phyloP scores from a whole-genome alignment of 768 basidiomycete species.

The Asterophora lycoperdoides region DNA sequence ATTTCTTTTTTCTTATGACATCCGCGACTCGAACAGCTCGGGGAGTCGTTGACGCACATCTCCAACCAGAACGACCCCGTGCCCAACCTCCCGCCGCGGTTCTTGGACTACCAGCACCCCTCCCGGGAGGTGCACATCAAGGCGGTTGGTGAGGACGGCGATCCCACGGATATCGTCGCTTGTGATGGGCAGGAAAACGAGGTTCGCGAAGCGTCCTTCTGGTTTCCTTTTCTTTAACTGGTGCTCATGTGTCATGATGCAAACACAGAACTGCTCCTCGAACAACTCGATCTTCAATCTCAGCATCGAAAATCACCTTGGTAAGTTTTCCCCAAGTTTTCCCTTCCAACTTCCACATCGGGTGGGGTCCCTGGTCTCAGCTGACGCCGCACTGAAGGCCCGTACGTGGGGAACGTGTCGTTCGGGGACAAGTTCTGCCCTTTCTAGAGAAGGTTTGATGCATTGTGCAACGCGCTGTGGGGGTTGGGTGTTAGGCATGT shows the following conservation, averaged over 20 bases:
- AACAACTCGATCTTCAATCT: conserved; percentile 18
- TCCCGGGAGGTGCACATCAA: conserved; percentile 39
- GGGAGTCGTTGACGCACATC: conserved; percentile 26
- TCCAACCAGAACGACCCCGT: conserved; percentile 42
- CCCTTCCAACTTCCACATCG: background rate
- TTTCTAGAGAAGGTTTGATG: background rate
- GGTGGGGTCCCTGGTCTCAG: background rate
- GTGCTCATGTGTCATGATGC: too few species aligned
- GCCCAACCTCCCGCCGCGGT: conserved; percentile 33
- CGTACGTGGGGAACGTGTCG: conserved; percentile 26
- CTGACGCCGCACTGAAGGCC: conserved; percentile 14
- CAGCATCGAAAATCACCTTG: conserved; percentile 19
- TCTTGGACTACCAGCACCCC: conserved; percentile 35
- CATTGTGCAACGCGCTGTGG: background rate
- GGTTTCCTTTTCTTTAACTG: background rate
- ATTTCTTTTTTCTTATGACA: too few species aligned
- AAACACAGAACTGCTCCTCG: conserved; percentile 23
- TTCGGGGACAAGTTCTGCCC: conserved; percentile 20
- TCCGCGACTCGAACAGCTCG: conserved; percentile 15
- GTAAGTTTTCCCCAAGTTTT: background rate
- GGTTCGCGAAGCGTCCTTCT: conserved; percentile 10
- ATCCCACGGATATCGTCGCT: conserved; percentile 24
- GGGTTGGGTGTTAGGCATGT: too few species aligned
- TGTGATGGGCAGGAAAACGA: conserved; percentile 40
- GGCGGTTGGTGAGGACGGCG: conserved; percentile 24